Evolutionary conservation across 257 asterid species (phyloP).

Genomic region (Anisodus tanguticus): DNA sequence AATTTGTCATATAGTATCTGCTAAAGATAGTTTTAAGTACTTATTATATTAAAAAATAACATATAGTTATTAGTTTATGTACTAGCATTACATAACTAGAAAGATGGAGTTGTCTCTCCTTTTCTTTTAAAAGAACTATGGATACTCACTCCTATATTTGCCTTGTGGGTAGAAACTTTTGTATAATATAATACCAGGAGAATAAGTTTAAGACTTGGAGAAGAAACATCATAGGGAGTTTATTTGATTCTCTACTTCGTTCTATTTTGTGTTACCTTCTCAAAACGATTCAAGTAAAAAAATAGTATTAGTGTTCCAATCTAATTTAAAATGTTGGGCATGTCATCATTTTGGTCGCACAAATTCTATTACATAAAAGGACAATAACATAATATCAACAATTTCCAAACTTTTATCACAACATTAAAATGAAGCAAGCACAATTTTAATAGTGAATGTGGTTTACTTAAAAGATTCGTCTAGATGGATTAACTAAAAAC

Average conservation of each 20-base stretch:
- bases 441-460: background rate
- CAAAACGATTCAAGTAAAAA: background rate
- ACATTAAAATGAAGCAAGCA: background rate
- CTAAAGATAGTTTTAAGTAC: background rate
- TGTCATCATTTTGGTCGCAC: background rate
- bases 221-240: too few species aligned
- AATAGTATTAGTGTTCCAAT: background rate
- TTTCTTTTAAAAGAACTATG: background rate
- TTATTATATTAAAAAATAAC: background rate
- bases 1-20: background rate
- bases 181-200: background rate
- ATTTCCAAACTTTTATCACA: background rate
- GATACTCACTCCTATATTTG: background rate
- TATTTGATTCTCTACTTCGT: too few species aligned
- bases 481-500: background rate
- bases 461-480: background rate
- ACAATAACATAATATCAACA: too few species aligned
- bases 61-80: background rate
- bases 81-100: background rate
- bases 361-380: background rate
- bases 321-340: background rate
- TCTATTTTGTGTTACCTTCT: background rate
- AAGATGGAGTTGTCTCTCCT: background rate
- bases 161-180: background rate
- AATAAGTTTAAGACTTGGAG: background rate